A percentile compares a stretch with the other conserved stretches of the same genome.
Evolutionary conservation across 768 basidiomycete genomes (phyloP).

Genomic region (Erythrobasidium yunnanense): DNA sequence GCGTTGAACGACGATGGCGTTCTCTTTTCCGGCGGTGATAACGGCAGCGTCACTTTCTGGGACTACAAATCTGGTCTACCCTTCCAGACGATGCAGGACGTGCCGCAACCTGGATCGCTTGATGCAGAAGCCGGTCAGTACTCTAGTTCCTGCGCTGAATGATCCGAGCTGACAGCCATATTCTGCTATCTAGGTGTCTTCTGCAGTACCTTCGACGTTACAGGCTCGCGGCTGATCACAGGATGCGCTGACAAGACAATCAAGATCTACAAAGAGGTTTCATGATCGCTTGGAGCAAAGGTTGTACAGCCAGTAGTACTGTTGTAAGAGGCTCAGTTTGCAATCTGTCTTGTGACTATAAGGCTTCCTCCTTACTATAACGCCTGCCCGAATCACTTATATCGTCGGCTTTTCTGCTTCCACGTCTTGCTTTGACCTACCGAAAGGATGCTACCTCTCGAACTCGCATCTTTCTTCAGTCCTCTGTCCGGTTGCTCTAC

Average conservation of each 20-base stretch:
- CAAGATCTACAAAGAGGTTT: conserved; percentile 54
- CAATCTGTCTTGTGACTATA: too few species aligned
- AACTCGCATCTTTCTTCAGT: background rate
- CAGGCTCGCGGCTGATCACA: conserved; percentile 73
- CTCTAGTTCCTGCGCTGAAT: background rate
- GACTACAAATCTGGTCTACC: conserved; percentile 88
- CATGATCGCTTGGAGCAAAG: too few species aligned
- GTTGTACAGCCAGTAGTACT: too few species aligned
- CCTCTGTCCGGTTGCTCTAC: background rate
- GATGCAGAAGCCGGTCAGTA: conserved; percentile 77
- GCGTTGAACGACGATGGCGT: conserved; percentile 91
- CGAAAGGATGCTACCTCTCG: background rate
- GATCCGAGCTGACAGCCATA: background rate
- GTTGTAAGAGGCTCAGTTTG: too few species aligned
- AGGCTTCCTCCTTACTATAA: too few species aligned
- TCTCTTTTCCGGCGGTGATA: conserved; percentile 85
- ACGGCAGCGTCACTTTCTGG: conserved; percentile 48
- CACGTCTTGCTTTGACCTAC: background rate
- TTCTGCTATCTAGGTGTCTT: conserved; percentile 51
- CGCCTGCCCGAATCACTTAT: too few species aligned
- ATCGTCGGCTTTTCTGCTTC: too few species aligned
- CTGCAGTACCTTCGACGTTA: conserved; percentile 92
- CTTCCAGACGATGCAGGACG: conserved; percentile 85
- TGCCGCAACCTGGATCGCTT: conserved; percentile 92
- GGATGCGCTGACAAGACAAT: conserved; percentile 98